These are phyloP conservation scores for Chlorella sorokiniana DNA, from an alignment of 139 green algal species.

Conservation along the genomic window DNA sequence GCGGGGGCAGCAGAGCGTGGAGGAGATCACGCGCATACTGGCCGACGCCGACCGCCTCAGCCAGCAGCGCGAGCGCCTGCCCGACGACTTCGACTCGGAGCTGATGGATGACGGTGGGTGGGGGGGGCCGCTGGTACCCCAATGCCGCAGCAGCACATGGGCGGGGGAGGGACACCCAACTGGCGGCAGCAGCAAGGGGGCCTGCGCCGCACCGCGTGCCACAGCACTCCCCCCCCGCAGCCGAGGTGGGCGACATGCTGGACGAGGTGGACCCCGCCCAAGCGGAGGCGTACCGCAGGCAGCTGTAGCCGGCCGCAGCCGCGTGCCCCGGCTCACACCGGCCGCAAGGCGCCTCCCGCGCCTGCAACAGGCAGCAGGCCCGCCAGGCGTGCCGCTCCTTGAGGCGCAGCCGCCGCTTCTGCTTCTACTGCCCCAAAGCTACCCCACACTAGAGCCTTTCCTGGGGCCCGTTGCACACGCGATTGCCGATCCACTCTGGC, in stretches of 20 bases:
- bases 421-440: background rate
- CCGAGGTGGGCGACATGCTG: slow-evolving; percentile 33
- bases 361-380: no score
- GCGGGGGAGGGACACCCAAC: no score
- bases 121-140: background rate
- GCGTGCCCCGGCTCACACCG: background rate
- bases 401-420: no score
- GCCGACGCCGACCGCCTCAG: slow-evolving; percentile 11
- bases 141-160: no score
- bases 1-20: slow-evolving; percentile 29
- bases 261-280: slow-evolving; percentile 24
- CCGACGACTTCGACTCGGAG: slow-evolving; percentile 28
- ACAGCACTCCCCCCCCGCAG: no score
- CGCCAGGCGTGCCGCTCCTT: no score
- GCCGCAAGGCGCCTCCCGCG: no score
- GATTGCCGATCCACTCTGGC: background rate
- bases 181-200: no score
- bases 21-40: slow-evolving; percentile 38
- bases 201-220: no score
- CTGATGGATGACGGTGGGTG: slow-evolving; percentile 27
- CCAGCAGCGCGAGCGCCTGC: slow-evolving; percentile 1
- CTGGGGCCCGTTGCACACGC: no score
- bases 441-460: no score
- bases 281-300: background rate
- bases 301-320: background rate